Evolutionary conservation across 2,329 filamentous ascomycete species (phyloP).

Genomic region (Calonectria pseudoreteaudii): DNA sequence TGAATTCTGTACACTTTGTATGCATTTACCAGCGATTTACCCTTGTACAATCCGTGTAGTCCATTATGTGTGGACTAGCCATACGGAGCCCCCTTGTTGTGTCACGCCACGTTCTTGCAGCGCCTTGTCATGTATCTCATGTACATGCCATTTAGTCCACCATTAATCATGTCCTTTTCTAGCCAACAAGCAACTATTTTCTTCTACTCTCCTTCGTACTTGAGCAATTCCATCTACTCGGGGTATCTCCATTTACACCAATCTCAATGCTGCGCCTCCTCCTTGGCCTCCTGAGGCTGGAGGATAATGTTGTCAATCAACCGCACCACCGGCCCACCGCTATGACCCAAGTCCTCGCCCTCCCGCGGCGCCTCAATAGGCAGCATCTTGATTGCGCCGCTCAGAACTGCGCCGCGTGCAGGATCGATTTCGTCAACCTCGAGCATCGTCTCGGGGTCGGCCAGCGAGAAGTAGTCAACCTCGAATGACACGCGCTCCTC

Average conservation of each 20-base stretch:
- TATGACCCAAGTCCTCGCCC: slow-evolving; percentile 81
- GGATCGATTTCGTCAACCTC: slow-evolving; percentile 81
- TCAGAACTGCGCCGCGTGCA: slow-evolving; percentile 81
- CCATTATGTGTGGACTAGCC: neutral
- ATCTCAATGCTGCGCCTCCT: slow-evolving; percentile 20
- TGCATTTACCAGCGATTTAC: slow-evolving; percentile 22
- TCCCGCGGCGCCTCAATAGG: slow-evolving; percentile 77
- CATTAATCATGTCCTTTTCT: neutral
- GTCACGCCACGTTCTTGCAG: neutral
- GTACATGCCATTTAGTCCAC: slow-evolving; percentile 12
- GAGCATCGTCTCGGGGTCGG: slow-evolving; percentile 85
- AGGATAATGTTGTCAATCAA: slow-evolving; percentile 95
- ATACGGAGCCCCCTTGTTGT: neutral
- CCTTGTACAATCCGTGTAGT: slow-evolving; percentile 11
- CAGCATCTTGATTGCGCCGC: slow-evolving; percentile 90
- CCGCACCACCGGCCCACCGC: slow-evolving; percentile 80
- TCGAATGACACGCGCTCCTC: slow-evolving; percentile 78
- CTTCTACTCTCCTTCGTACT: slow-evolving; percentile 1
- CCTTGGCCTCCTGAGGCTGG: slow-evolving; percentile 49
- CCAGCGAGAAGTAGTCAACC: slow-evolving; percentile 92
- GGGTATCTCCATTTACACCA: slow-evolving; percentile 30
- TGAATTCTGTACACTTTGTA: slow-evolving; percentile 23
- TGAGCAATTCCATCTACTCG: slow-evolving; percentile 29
- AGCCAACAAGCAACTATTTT: neutral
- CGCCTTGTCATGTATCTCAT: neutral